Evolutionary conservation across 2,329 filamentous ascomycete genomes (phyloP), one percentile per base, ranked within the genome.

Genomic region (Lasiodiplodia sp.): DNA sequence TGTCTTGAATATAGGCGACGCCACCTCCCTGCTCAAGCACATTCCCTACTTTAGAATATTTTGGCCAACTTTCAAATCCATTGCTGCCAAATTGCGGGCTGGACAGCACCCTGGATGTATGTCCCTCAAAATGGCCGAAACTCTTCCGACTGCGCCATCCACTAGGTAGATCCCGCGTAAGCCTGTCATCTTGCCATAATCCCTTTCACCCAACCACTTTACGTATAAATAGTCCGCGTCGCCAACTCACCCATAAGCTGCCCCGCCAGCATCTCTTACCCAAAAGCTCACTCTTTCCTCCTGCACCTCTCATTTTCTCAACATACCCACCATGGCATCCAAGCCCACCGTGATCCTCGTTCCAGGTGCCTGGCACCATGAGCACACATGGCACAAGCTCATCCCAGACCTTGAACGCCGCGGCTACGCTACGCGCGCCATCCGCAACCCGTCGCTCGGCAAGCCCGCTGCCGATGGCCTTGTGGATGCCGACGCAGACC

Each of bases 381-480:
- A 71, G 4, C 51, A 38, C n/a, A 69, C 74, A 0, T 76, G 71
- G 58, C 64, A 71, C 25, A 53, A 74, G 53, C 72, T 77, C 37
- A 60, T 67, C 11, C n/a, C 11, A 0, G 53, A 28, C 25, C 72
- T 78, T 40, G 52, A 65, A 8, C 11, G 67, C 18, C 49, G 49
- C 8, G 69, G 71, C 31, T 77, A 76, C 62, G 3, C 58, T 2
- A 53, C 71, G 47, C 49, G 69, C 25, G 58, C 71, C 10, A 57
- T 75, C 51, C 67, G 71, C 18, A 68, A 77, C n/a, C 75, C 73
- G 16, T 78, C 75, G 11, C 12, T 40, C 18, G 66, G 72, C 72
- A 23, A 72, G 71, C 16, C 51, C 34, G 34, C 56, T 55, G 21
- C 31, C 25, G 18, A 66, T 11, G 68, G 70, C 0, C 68, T 69